These are phyloP conservation scores for Madurella fahalii DNA, from an alignment of 2,329 filamentous ascomycete genomes.

Conservation along the genomic window DNA sequence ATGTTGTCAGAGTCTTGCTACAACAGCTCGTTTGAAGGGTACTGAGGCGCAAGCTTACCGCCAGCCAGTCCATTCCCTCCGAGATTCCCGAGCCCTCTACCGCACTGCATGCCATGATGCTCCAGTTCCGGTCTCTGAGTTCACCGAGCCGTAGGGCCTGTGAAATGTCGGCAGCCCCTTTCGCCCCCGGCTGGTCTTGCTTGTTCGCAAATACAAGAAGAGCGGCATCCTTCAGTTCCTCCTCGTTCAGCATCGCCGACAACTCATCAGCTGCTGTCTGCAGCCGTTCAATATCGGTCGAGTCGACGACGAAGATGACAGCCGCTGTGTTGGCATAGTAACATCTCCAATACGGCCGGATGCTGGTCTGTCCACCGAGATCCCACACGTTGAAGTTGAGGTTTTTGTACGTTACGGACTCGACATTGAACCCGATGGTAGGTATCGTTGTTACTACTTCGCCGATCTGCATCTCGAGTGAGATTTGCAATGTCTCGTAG, in stretches of 20 bases:
- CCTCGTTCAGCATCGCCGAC: conserved; percentile 92
- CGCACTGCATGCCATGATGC: conserved; percentile 94
- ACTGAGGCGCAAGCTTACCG: conserved; percentile 52
- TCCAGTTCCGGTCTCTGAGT: conserved; percentile 96
- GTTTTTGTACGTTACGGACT: conserved; percentile 97
- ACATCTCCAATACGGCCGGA: conserved; percentile 97
- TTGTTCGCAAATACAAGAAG: conserved; percentile 98
- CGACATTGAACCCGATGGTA: conserved; percentile 98
- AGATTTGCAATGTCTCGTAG: not conserved
- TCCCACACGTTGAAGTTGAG: conserved; percentile 99
- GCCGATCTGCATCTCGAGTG: conserved; percentile 64
- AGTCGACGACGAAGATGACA: conserved; percentile 98
- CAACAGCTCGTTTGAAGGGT: not conserved
- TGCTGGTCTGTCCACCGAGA: conserved; percentile 95
- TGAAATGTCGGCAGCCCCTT: conserved; percentile 93
- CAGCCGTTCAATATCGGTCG: conserved; percentile 92
- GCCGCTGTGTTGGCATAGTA: conserved; percentile 99
- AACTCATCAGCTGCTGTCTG: conserved; percentile 91
- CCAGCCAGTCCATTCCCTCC: conserved; percentile 99
- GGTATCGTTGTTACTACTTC: conserved; percentile 99
- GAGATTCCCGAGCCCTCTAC: conserved; percentile 92
- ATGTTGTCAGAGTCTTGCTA: conserved; percentile 24
- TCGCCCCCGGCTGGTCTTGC: conserved; percentile 95
- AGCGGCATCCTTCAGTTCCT: conserved; percentile 88
- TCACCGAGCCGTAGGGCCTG: conserved; percentile 88